Evolutionary conservation across 2,329 filamentous ascomycete genomes (phyloP), one percentile per base, ranked within the genome.

Genomic region (Colletotrichum sp.): DNA sequence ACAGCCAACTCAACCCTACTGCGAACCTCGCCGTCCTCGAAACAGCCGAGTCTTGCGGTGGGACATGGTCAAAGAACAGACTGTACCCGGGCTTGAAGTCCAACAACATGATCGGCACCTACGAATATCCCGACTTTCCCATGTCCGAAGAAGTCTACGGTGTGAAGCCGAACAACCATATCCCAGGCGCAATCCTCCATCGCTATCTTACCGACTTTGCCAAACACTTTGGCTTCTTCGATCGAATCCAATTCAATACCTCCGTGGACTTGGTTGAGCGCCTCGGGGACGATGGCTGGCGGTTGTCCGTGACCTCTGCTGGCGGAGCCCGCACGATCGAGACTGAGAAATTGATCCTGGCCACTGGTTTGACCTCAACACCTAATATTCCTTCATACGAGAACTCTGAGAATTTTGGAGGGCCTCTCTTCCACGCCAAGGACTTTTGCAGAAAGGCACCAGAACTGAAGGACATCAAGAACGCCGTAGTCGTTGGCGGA

Each of bases 121-220:
- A 92, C 78, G 92, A 94, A 79, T 93, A 88, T 76, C 88, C 88
- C 8, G 92, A 93, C 76, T 92, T 92, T 73, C 90, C 91, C 7
- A 92, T 94, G 90, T 80, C 83, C 10, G 81, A 83, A 32, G 84
- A 84, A 4, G 85, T 81, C 1, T 90, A 88, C 76, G 84, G 83
- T 2, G 80, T 87, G 16, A 80, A 81, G 38, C 74, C 79, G 4
- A 77, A 78, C 9, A 62, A 77, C 16, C 83, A 87, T 55, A 85
- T 87, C 8, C 84, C 85, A 0, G 85, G 81, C 1, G 75, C 80
- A 7, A 78, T 82, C 5, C 75, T 87, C 18, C 81, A 86, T 43
- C 76, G 78, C 1, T 86, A 87, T 58, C 80, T 87, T 7, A 82
- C 81, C 5, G 80, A 82, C 24, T 85, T 85, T 24, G 84, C 84